These are phyloP conservation scores for Linnemannia exigua DNA, from an alignment of 192 early-diverging fungal species.

Conservation along the genomic window DNA sequence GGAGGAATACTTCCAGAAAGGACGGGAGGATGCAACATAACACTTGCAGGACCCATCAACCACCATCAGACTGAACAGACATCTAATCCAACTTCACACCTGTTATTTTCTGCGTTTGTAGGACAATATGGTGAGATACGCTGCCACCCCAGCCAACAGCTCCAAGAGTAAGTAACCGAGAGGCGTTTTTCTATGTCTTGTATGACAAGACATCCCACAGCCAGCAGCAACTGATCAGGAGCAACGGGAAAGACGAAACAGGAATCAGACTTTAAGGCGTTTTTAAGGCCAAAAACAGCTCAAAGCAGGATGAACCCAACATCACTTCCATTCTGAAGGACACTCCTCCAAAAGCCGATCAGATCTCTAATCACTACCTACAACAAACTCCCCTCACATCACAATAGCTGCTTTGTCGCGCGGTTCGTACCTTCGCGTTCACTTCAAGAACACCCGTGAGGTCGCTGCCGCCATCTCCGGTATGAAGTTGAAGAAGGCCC, in stretches of 20 bases:
- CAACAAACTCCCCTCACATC: background rate
- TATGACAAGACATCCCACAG: background rate
- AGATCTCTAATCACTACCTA: slow-evolving; percentile 10
- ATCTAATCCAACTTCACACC: slow-evolving; percentile 16
- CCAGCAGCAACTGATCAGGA: slow-evolving; percentile 10
- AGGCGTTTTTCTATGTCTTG: background rate
- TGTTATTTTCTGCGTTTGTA: slow-evolving; percentile 2
- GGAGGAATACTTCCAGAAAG: background rate
- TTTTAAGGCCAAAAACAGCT: background rate
- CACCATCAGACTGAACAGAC: background rate
- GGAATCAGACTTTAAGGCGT: background rate
- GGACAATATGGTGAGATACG: slow-evolving; percentile 76
- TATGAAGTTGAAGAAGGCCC: slow-evolving; percentile 92
- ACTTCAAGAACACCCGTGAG: slow-evolving; percentile 99
- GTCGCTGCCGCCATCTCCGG: slow-evolving; percentile 94
- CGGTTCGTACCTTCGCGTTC: slow-evolving; percentile 93
- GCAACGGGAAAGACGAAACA: background rate
- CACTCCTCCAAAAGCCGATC: background rate
- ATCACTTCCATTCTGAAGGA: background rate
- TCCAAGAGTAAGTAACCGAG: slow-evolving; percentile 66
- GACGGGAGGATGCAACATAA: background rate
- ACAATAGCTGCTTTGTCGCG: slow-evolving; percentile 87
- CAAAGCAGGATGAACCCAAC: background rate
- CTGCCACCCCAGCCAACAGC: slow-evolving; percentile 78
- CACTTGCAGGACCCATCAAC: background rate